Evolutionary conservation across 345 rosid species (phyloP), one percentile per base, ranked within the genome.

Genomic region (Gossypium turneri): DNA sequence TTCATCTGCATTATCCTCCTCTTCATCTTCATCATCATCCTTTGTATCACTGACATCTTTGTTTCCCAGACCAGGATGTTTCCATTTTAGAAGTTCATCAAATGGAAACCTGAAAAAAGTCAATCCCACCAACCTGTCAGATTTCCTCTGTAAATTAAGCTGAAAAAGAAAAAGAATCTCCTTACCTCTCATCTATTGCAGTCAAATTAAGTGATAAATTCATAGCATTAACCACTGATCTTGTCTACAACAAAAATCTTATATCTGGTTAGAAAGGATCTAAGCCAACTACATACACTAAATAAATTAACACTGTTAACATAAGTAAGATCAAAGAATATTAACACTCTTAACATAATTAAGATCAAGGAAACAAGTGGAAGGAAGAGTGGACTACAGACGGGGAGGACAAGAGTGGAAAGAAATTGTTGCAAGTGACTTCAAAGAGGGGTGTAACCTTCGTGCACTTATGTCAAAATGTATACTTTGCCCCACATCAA

Each of bases 21-120:
- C 90, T 0, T 83, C 82, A 0, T 83, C 89, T 2, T 87, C 88
- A 0, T 85, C 85, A 0, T 87, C 89, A 19, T 75, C 85, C 19
- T 86, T 85, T 20, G 81, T 78, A 69, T 90, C 90, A 52, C 88
- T 81, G 12, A 68, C 88, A 79, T 90, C 89, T 83, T 86, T 85
- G 79, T 69, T 75, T 82, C 84, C 94, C 20, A 70, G 82, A 72
- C 62, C 87, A 76, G 73, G 67, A 3, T 7, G 44, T 79, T 81
- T 75, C 67, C 15, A 78, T 74, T 84, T 81, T 77, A 52, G 76
- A 59, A 84, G 86, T 71, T 86, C 80, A 58, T 79, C 81, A 25
- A 86, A 60, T 45, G 82, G 83, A 73, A 86, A 77, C 77, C 94
- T 87, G 68, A 19, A 79, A 59, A 61, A 64, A 67, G 68, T 75